Evolutionary conservation across 2,329 filamentous ascomycete genomes (phyloP).

Genomic region (Fusarium circinatum): DNA sequence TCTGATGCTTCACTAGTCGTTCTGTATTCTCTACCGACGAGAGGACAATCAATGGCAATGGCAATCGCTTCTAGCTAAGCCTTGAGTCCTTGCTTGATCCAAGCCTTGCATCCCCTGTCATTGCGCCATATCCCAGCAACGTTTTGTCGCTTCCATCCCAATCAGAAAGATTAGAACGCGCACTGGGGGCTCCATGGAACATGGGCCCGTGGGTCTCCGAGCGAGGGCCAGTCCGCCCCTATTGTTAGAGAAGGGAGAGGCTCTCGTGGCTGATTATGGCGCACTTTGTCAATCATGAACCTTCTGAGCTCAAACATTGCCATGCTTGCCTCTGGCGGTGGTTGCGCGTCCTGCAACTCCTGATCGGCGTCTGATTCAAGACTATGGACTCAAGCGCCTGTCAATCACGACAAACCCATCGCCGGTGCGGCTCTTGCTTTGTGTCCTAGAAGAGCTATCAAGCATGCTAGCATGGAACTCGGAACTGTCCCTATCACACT

Average conservation of each 20-base stretch:
- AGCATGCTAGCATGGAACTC: constrained; percentile 8
- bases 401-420: constrained; percentile 9
- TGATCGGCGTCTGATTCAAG: constrained; percentile 31
- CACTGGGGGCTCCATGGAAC: constrained; percentile 17
- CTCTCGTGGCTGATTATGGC: constrained; percentile 22
- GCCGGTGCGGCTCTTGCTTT: constrained; percentile 18
- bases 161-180: constrained; percentile 27
- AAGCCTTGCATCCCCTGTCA: constrained; percentile 40
- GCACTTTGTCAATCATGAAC: constrained; percentile 18
- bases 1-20: constrained; percentile 12
- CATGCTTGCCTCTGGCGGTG: constrained; percentile 14
- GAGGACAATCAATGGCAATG: constrained; percentile 26
- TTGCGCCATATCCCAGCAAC: constrained; percentile 43
- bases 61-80: constrained; percentile 23
- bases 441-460: not conserved
- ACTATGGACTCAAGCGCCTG: constrained; percentile 16
- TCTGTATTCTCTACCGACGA: not conserved
- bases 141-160: constrained; percentile 27
- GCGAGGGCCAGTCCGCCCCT: constrained; percentile 34
- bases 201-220: constrained; percentile 35
- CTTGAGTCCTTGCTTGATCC: constrained; percentile 26
- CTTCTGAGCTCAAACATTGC: constrained; percentile 18
- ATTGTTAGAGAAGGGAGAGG: constrained; percentile 36
- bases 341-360: constrained; percentile 44
- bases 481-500: constrained; percentile 17